A percentile compares a stretch with the other conserved stretches of the same genome.
These are phyloP conservation scores for Backusella parvicylindrica DNA, from an alignment of 192 early-diverging fungal species.

Conservation along the genomic window DNA sequence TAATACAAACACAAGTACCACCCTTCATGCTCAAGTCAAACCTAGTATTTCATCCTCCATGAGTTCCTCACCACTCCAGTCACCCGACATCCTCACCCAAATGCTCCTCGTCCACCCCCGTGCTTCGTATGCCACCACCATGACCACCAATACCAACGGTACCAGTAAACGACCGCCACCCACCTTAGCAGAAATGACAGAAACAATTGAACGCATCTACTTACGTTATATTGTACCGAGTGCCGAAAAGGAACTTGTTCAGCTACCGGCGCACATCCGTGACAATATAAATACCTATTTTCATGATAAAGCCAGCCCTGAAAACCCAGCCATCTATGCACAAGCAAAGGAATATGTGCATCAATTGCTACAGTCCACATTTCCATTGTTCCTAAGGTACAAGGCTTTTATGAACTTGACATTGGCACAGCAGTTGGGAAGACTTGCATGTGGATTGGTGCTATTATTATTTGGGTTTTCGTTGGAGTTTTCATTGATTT, in stretches of 20 bases:
- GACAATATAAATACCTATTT: slow-evolving; percentile 20
- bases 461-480: slow-evolving; percentile 51
- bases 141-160: background rate
- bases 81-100: slow-evolving; percentile 17
- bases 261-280: slow-evolving; percentile 38
- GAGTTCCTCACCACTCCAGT: background rate
- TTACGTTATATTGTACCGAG: slow-evolving; percentile 47
- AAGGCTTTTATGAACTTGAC: slow-evolving; percentile 53
- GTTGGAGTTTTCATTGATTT: slow-evolving; percentile 49
- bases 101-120: slow-evolving; percentile 22
- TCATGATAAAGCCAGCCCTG: slow-evolving; percentile 13
- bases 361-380: slow-evolving; percentile 45
- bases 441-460: slow-evolving; percentile 43
- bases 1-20: background rate
- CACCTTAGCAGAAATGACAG: slow-evolving; percentile 45
- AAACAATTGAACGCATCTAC: slow-evolving; percentile 54
- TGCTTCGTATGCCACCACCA: slow-evolving; percentile 11
- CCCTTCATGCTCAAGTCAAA: background rate
- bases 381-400: slow-evolving; percentile 49
- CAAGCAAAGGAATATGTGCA: slow-evolving; percentile 51
- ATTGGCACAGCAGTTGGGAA: slow-evolving; percentile 39
- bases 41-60: background rate
- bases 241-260: slow-evolving; percentile 45
- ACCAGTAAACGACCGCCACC: slow-evolving; percentile 18
- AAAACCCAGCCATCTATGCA: slow-evolving; percentile 48